These are phyloP conservation scores for Rhododendron simsii DNA, from an alignment of 148 eudicot species.

Conservation along the genomic window DNA sequence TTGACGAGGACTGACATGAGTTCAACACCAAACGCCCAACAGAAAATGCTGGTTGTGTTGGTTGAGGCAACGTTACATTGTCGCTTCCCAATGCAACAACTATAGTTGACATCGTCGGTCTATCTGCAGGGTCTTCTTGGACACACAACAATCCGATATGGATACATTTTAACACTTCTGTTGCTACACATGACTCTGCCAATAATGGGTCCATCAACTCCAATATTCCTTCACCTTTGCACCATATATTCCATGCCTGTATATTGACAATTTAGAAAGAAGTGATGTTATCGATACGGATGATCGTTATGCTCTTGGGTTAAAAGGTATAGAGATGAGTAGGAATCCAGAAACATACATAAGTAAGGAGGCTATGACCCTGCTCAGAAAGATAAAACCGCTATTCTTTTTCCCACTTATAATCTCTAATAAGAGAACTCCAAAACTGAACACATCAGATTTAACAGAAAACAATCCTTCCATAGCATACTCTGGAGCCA, in stretches of 20 bases:
- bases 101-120: conserved; percentile 37
- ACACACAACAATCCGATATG: conserved; percentile 46
- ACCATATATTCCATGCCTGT: conserved; percentile 39
- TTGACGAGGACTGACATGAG: not conserved
- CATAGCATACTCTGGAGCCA: not conserved
- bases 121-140: conserved; percentile 26
- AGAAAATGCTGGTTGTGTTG: conserved; percentile 23
- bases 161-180: conserved; percentile 31
- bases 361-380: conserved; percentile 5
- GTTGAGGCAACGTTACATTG: conserved; percentile 23
- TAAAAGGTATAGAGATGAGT: not conserved
- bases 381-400: not conserved
- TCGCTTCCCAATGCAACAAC: conserved; percentile 23
- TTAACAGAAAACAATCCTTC: conserved; percentile 10
- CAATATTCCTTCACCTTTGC: conserved; percentile 15
- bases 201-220: conserved; percentile 26
- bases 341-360: not conserved
- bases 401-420: conserved; percentile 4
- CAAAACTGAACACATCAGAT: conserved; percentile 17
- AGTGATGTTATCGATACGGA: not conserved
- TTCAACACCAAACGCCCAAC: not conserved
- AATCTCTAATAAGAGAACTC: conserved; percentile 14
- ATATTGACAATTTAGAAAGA: not conserved
- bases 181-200: conserved; percentile 15
- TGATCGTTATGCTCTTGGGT: not conserved